Conservation (phyloP, 345 rosid genomes). For the Brassica cretica region DNA sequence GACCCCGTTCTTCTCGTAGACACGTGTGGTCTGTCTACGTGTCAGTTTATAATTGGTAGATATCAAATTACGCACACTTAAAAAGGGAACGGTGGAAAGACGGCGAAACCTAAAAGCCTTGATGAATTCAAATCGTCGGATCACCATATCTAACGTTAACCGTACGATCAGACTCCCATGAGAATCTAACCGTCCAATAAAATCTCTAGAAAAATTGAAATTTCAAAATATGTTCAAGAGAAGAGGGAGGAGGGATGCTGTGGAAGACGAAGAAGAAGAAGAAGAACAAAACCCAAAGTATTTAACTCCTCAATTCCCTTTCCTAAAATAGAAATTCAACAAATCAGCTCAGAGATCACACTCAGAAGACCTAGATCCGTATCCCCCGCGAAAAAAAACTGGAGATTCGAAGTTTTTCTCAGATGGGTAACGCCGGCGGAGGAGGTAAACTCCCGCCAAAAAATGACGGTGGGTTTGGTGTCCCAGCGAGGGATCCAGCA, state of each 20-base stretch:
- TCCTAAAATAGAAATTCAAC: too few relatives aligned
- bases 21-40: slow-evolving; percentile 34
- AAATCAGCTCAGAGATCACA: too few relatives aligned
- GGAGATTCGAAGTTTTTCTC: not conserved
- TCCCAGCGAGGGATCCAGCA: slow-evolving; percentile 70
- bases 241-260: not conserved
- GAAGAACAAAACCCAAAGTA: slow-evolving; percentile 42
- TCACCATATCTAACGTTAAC: slow-evolving; percentile 16
- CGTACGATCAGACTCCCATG: slow-evolving; percentile 47
- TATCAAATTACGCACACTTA: not conserved
- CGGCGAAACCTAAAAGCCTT: slow-evolving; percentile 19
- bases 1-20: not conserved
- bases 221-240: not conserved
- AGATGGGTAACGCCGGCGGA: slow-evolving; percentile 70
- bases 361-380: too few relatives aligned
- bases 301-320: not conserved
- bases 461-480: slow-evolving; percentile 59
- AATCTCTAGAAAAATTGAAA: not conserved
- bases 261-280: slow-evolving; percentile 60
- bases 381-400: too few relatives aligned
- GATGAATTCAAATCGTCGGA: slow-evolving; percentile 67
- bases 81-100: slow-evolving; percentile 40
- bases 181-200: not conserved
- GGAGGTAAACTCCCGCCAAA: slow-evolving; percentile 72
- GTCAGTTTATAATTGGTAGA: not conserved